Evolutionary conservation across 2,329 filamentous ascomycete genomes (phyloP).

Genomic region (Botrytis byssoidea): DNA sequence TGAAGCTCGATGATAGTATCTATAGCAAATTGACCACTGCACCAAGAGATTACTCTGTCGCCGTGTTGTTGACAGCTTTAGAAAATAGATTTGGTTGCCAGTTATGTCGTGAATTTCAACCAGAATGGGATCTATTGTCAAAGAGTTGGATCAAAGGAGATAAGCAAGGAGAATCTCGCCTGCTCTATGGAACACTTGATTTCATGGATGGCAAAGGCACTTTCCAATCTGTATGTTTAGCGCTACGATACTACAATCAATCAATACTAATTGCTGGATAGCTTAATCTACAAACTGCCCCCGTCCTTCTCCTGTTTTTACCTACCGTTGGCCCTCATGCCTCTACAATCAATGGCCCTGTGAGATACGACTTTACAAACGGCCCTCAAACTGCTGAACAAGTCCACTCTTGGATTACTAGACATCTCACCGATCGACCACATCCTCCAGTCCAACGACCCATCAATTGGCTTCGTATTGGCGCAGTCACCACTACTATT

Average conservation of each 20-base stretch:
- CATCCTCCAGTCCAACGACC: constrained; percentile 79
- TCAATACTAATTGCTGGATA: constrained; percentile 43
- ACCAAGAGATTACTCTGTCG: constrained; percentile 80
- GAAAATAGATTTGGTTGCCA: constrained; percentile 81
- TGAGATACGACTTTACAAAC: constrained; percentile 80
- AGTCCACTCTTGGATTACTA: constrained; percentile 74
- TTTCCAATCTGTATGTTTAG: constrained; percentile 72
- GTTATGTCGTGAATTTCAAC: constrained; percentile 86
- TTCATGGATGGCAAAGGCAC: constrained; percentile 80
- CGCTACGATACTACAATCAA: constrained; percentile 3
- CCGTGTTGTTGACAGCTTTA: constrained; percentile 81
- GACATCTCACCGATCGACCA: constrained; percentile 74
- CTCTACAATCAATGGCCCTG: constrained; percentile 63
- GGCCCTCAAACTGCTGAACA: constrained; percentile 74
- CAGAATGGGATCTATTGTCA: constrained; percentile 85
- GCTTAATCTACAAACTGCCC: constrained; percentile 92
- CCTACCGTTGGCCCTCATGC: constrained; percentile 82
- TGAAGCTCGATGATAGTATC: constrained; percentile 74
- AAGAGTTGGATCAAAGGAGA: constrained; percentile 87
- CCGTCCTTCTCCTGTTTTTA: constrained; percentile 82
- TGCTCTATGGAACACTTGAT: constrained; percentile 83
- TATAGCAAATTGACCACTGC: constrained; percentile 74
- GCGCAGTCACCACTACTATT: constrained; percentile 64
- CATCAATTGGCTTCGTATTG: constrained; percentile 79
- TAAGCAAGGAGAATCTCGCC: constrained; percentile 66